Base-by-base conservation (phyloP, 345 rosid genomes). In the Turnera subulata region DNA sequence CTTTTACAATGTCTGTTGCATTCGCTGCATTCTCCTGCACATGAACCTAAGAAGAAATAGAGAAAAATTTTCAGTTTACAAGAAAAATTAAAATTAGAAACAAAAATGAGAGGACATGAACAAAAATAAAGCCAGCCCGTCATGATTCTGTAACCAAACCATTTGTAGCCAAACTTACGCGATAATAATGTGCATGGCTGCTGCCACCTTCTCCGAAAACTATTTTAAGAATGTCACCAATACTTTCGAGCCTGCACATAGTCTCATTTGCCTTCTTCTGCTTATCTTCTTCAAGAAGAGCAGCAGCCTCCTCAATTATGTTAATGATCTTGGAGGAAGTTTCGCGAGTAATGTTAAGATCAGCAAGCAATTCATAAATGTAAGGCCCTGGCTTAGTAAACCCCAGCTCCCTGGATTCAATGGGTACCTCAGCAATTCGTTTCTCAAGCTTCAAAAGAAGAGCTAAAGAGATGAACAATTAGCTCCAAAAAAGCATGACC, bases 361-460 rank as follows among this genome's bases (percentile, higher is more conserved):
- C 88, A 57, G 79, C 68, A 56, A 89, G 88, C 63, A 93, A 56
- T 61, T 89, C 88, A 75, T 87, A 89, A 24, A 89, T 82, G 80
- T 85, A 89, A 32, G 86, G 82, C 66, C 99, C 97, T 24, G 99
- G 94, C 85, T 74, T 82, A 46, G 96, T 87, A 71, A 85, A 93
- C 55, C 99, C 99, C 53, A 82, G 61, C 50, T 87, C 94, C 80
- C 62, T 87, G 33, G 84, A 83, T 49, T 76, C 79, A 72, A 93
- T 73, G 68, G 96, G 84, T 64, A 93, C 61, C 58, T 89, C 89
- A 68, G 82, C 80, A 67, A 93, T 93, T 62, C 78, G 72, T 73
- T 93, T 82, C 75, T 93, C 91, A 43, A 93, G 83, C 79, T 93
- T 87, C 75, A 93, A 61, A 74, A 93, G 89, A 70, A 87, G 80